These are phyloP conservation scores for Sanchytrium tribonematis DNA, from an alignment of 371 early-diverging fungal species.

Conservation along the genomic window DNA sequence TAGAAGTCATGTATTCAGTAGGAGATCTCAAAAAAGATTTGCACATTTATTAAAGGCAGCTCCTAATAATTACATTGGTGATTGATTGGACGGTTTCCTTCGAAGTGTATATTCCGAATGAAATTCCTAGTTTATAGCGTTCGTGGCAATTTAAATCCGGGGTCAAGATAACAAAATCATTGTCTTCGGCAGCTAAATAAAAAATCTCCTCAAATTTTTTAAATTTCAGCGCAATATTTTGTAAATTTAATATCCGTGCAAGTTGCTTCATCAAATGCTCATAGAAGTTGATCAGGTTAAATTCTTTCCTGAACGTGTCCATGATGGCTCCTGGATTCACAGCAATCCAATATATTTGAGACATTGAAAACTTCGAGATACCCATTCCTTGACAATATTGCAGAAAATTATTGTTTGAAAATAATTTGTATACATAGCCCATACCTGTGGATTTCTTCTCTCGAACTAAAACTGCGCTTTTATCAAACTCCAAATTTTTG, in stretches of 20 bases:
- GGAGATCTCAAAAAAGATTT: too few species aligned
- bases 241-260: background rate
- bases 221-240: background rate
- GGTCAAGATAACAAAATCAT: background rate
- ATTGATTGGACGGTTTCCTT: background rate
- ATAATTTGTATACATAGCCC: background rate
- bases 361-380: background rate
- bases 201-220: background rate
- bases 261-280: background rate
- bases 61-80: background rate
- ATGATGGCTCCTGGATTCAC: background rate
- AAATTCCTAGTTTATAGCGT: background rate
- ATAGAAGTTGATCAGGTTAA: background rate
- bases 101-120: background rate
- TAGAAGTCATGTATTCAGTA: too few species aligned
- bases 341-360: background rate
- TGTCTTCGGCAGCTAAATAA: too few species aligned
- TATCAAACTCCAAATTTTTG: background rate
- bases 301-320: background rate
- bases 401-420: background rate
- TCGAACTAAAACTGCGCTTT: background rate
- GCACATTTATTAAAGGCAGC: background rate
- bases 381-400: background rate
- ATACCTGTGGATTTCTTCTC: background rate
- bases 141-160: background rate